Base-by-base conservation (phyloP, 1,139 yeast species). In the Pneumocystis canis region DNA sequence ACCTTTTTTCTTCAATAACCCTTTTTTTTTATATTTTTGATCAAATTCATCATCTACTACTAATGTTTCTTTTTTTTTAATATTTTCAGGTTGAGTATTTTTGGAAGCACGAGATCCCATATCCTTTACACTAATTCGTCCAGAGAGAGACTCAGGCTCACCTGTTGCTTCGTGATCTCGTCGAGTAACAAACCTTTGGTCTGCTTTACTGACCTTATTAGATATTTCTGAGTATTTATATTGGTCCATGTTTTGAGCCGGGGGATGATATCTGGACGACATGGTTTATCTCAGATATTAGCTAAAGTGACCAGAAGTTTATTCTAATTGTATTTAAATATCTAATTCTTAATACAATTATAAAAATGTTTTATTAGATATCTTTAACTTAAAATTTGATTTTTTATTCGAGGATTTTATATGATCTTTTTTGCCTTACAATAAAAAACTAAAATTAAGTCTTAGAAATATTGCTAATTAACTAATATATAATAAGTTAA, bases 81-180 rank as follows among this genome's bases (percentile, higher is more conserved):
- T 60, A 35, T 60, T 60, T 20, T 63, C 63, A n/a, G 63, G 59
- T 30, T 60, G 53, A 28, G 37, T 31, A n/a, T 65, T 61, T 47
- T 61, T 61, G 9, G 69, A 61, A 3, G 75, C 79, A 58, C 81
- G 72, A 3, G 81, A 71, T 0, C 97, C 96, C 85, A 89, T 82
- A 64, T 88, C 95, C 58, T 77, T 77, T 62, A 80, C 75, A 2
- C 82, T 75, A 30, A 89, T 77, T 64, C 79, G 82, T 1, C 95
- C 95, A 5, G 78, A 80, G 70, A 89, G 75, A 0, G 95, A 84
- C 62, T 81, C 81, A 0, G 96, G 96, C 60, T 79, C 82, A 18
- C 85, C 82, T 60, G 77, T 72, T 9, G 77, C 79, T 11, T 80
- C 82, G 64, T 81, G 82, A 61, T 74, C 76, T 53, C 76, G 75